Base-by-base conservation (phyloP, 1,284 basidiomycete species). In the Ustilago sp. region DNA sequence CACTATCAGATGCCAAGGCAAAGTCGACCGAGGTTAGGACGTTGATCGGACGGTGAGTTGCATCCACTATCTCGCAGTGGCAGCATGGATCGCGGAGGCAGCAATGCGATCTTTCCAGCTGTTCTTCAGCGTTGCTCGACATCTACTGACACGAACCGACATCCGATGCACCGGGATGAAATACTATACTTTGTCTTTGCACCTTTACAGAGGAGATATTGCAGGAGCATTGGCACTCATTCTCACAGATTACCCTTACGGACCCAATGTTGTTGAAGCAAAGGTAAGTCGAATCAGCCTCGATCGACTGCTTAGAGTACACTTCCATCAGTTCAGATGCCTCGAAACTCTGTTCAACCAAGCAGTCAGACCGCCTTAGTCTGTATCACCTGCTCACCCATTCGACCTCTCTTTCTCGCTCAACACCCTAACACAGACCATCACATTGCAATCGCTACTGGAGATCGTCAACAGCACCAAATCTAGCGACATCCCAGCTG, bases 391-490 rank as follows among this genome's bases (percentile, higher is more conserved):
- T 17, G 36, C 54, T n/a, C 2, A 34, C n/a, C 34, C 6, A 13
- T 12, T 41, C 36, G 31, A 12, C 15, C 23, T 17, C 23, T 43
- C 56, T 47, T 17, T 13, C 2, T 31, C 38, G 36, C 41, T 47
- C 63, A 11, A 28, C 31, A n/a, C 8, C 15, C 17, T 39, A 38
- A 11, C 31, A 48, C 67, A 81, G 74, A 63, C 72, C 28, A 53
- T 94, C 43, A 94, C 93, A 0, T 90, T 96, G 13, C 90, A 92
- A 76, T 91, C 92, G 1, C 89, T 99, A n/a, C 89, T 98, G 38
- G 92, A 94, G 3, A 94, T 98, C 75, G 90, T 99, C 74, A 98
- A 97, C 88, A 95, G 93, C 66, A 98, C 95, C 13, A 94, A 96
- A 85, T 90, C 94, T 4, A 89, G 93, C 8, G 96, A 98, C 76